These are phyloP conservation scores for Plasmodium billcollinsi DNA, from an alignment of 169 alveolate species.

Conservation along the genomic window DNA sequence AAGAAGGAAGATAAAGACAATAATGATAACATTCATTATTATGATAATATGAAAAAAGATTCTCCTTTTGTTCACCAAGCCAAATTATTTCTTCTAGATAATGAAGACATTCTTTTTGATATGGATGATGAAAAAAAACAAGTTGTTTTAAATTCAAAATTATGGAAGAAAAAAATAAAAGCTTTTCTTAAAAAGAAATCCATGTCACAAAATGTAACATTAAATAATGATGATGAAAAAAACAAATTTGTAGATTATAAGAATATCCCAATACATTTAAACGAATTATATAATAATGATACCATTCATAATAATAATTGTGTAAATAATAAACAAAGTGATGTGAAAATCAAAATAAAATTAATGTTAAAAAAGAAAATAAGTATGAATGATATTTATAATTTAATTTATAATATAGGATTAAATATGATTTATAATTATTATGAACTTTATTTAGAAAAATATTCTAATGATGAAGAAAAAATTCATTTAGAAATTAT, in stretches of 20 bases:
- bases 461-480: conserved; percentile 63
- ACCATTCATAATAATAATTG: not conserved
- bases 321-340: not conserved
- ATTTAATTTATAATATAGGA: conserved; percentile 46
- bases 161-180: conserved; percentile 69
- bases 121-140: conserved; percentile 23
- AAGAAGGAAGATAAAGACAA: conserved; percentile 23
- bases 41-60: not conserved
- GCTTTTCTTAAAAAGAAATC: conserved; percentile 17
- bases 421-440: conserved; percentile 28
- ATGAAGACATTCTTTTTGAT: conserved; percentile 29
- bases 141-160: conserved; percentile 36
- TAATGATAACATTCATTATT: not conserved
- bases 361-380: conserved; percentile 23
- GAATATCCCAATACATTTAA: conserved; percentile 32
- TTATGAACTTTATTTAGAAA: conserved; percentile 22
- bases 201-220: not conserved
- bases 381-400: conserved; percentile 24
- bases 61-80: not conserved
- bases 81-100: conserved; percentile 13
- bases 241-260: conserved; percentile 1
- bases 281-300: conserved; percentile 19
- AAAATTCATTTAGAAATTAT: conserved; percentile 56
- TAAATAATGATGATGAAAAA: conserved; percentile 2
- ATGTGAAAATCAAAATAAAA: conserved; percentile 15